These are phyloP conservation scores for Rubia balearica DNA, from an alignment of 305 asterid species.

Conservation along the genomic window DNA sequence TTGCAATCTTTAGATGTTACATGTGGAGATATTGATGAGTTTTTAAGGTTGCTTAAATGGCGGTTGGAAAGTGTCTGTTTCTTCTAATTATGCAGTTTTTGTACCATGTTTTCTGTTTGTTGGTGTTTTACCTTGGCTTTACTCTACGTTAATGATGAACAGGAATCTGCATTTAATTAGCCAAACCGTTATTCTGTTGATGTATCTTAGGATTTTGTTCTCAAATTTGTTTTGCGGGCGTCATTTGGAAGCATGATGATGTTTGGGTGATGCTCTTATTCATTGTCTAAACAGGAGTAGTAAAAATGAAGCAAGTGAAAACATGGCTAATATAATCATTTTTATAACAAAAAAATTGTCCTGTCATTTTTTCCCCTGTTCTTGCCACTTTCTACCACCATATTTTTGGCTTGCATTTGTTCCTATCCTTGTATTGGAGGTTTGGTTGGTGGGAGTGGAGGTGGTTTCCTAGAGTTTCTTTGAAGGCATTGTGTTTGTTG, in stretches of 20 bases:
- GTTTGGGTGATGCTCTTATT: constrained; percentile 29
- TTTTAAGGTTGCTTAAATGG: not conserved
- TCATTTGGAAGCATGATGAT: constrained; percentile 28
- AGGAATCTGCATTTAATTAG: not conserved
- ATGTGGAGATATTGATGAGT: not conserved
- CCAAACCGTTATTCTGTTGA: constrained; percentile 16
- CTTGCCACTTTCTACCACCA: constrained; percentile 25
- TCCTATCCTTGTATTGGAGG: constrained; percentile 32
- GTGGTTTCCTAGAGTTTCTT: constrained; percentile 76
- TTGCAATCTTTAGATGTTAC: not conserved
- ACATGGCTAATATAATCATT: constrained; percentile 33
- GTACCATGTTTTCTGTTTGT: not conserved
- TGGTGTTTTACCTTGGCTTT: constrained; percentile 5
- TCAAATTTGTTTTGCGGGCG: constrained; percentile 22
- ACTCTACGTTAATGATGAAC: constrained; percentile 9
- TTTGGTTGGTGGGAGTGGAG: constrained; percentile 89
- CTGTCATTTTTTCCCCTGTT: not conserved
- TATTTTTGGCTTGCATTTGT: constrained; percentile 3
- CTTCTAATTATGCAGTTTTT: not conserved
- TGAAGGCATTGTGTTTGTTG: constrained; percentile 55
- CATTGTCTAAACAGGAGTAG: constrained; percentile 43
- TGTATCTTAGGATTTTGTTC: constrained; percentile 13
- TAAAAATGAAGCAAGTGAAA: constrained; percentile 48
- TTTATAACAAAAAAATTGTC: not conserved
- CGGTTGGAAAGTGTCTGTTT: constrained; percentile 2